Evolutionary conservation across 208 protist species (phyloP), one percentile per base, ranked within the genome.

Genomic region (Strigomonas culicis): DNA sequence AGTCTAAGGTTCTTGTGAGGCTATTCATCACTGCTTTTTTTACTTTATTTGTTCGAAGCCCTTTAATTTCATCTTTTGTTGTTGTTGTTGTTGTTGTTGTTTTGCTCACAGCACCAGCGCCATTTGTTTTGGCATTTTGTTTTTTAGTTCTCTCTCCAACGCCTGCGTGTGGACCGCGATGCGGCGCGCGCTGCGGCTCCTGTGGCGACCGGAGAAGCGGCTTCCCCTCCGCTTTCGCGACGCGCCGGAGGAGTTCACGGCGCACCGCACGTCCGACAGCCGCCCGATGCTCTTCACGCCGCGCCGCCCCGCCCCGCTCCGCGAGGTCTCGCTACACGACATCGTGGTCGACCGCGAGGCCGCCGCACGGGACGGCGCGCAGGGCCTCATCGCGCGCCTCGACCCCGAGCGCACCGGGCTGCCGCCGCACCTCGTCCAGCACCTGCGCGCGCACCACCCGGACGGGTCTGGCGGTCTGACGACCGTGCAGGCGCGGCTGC

Each of bases 361-460:
- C 61, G 44, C 25, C 71, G 65, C 53, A 65, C 66, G 39, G 60
- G 44, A 61, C 59, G 59, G 57, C 30, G 44, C 57, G 2, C 86
- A 92, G 53, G 66, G 59, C 24, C 84, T 84, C n/a, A 64, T 91
- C 17, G 90, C 84, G 21, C 50, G 67, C 17, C 60, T 96, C 1
- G 78, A 82, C n/a, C 67, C 82, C 2, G 83, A 94, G 49, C 75
- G 86, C 13, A 96, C 93, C 86, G 90, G 90, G 0, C 61, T 96
- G 43, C 90, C 87, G n/a, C 69, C 64, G n/a, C 66, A 84, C 24
- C 77, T 96, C 0, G 79, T 92, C 11, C 19, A 63, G 10, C 86
- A 88, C 68, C 63, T 52, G 31, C 46, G 19, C 7, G 32, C 0
- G n/a, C 43, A 10, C n/a, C 25, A 28, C 6, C 49, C 22, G 19